Base-by-base conservation (phyloP, 169 alveolate genomes). In the Eimeria tenella region DNA sequence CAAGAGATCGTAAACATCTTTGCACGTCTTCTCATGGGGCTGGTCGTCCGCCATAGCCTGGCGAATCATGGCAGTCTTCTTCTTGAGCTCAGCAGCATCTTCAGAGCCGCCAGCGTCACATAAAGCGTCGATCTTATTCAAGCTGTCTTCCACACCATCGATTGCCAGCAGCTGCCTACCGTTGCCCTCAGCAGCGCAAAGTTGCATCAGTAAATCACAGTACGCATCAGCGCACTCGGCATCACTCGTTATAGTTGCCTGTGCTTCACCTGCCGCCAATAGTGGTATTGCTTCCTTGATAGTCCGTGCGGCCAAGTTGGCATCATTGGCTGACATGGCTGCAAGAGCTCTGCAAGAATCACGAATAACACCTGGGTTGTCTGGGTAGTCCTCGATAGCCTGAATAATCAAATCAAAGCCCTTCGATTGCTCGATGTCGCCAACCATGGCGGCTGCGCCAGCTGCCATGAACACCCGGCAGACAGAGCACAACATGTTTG, bases 21-120 rank as follows among this genome's bases (percentile, higher is more conserved):
- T 91, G 77, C 95, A 91, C 23, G 95, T 91, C 95, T 91, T 91
- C 77, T 91, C 95, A 63, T 86, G 91, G n/a, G 95, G 95, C 86
- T 91, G 95, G 77, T 91, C 95, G 65, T 91, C 95, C 15, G 77
- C 95, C 95, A 91, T 91, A 60, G 95, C 95, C 82, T 91, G 95
- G 63, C 95, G 95, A 56, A 91, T 91, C 95, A 91, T 91, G 63
- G 95, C 95, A 17, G 88, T 82, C 70, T 91, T 91, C 79, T 91
- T 79, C 75, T 53, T 79, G 42, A 91, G 63, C 86, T 91, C 92
- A 7, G 53, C 68, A 9, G 92, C 92, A 7, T 77, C 88, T 1
- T 91, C 95, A 3, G 17, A 86, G 23, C 95, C 95, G 5, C 71
- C 70, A 71, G 88, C 77, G 19, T 79, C 95, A 6, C 84, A 73